phyloP scores from a whole-genome alignment of 2,329 filamentous ascomycete species.

The Lachnellula suecica region DNA sequence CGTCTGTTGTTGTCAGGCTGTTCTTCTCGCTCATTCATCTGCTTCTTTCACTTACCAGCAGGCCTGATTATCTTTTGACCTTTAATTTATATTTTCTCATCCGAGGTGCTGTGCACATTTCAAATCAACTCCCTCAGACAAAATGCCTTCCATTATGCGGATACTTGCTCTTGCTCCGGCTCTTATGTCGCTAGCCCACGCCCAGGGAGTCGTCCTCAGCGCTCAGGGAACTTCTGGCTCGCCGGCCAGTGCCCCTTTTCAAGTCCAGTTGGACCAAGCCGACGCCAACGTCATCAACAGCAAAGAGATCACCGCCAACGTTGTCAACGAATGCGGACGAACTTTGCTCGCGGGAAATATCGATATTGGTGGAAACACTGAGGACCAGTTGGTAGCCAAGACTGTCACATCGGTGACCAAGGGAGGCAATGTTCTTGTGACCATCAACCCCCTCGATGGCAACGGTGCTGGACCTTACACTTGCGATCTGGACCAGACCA shows the following conservation, averaged over 20 bases:
- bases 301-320: conserved; percentile 49
- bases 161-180: conserved; percentile 6
- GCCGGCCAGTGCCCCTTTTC: conserved; percentile 7
- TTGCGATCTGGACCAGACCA: conserved; percentile 52
- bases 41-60: conserved; percentile 4
- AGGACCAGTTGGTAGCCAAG: conserved; percentile 46
- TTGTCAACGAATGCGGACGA: conserved; percentile 61
- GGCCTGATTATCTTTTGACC: conserved; percentile 7
- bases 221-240: conserved; percentile 16
- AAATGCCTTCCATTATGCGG: conserved; percentile 16
- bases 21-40: conserved; percentile 3
- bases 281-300: conserved; percentile 58
- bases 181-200: conserved; percentile 7
- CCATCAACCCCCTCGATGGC: conserved; percentile 53
- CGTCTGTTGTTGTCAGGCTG: background rate
- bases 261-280: conserved; percentile 3
- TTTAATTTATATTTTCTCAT: conserved; percentile 9
- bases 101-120: conserved; percentile 10
- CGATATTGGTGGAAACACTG: conserved; percentile 56
- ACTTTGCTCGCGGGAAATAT: conserved; percentile 62
- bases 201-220: conserved; percentile 13
- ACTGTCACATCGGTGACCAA: conserved; percentile 49
- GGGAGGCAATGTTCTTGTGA: conserved; percentile 46
- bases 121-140: conserved; percentile 1
- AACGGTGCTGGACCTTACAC: conserved; percentile 54